Evolutionary conservation across 2,329 filamentous ascomycete species (phyloP).

Genomic region (Pezicula rhizophila): DNA sequence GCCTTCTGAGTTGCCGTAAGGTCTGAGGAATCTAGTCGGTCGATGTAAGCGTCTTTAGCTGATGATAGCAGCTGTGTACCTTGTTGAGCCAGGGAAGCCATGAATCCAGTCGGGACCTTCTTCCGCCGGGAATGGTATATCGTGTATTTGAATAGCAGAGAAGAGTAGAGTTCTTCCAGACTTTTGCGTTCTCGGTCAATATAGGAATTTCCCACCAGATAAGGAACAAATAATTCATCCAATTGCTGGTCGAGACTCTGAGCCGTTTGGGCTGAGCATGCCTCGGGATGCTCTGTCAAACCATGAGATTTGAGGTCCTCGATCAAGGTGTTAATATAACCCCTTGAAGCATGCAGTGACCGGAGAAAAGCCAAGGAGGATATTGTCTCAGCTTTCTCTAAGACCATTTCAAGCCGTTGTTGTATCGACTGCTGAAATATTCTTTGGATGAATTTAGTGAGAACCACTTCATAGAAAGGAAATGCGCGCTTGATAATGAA

Average conservation of each 20-base stretch:
- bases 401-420: constrained; percentile 87
- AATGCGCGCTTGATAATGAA: constrained; percentile 96
- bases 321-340: constrained; percentile 79
- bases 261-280: constrained; percentile 79
- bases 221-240: constrained; percentile 71
- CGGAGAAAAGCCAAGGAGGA: constrained; percentile 89
- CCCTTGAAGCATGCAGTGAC: constrained; percentile 82
- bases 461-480: constrained; percentile 89
- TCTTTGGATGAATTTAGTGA: constrained; percentile 87
- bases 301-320: constrained; percentile 94
- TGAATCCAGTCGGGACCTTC: constrained; percentile 85
- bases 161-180: constrained; percentile 79
- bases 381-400: constrained; percentile 88
- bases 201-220: constrained; percentile 62
- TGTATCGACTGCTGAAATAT: constrained; percentile 98
- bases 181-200: constrained; percentile 64
- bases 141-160: constrained; percentile 90
- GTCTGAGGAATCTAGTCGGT: constrained; percentile 81
- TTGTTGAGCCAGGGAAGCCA: constrained; percentile 84
- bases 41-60: constrained; percentile 86
- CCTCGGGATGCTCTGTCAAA: constrained; percentile 89
- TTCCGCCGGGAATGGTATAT: constrained; percentile 88
- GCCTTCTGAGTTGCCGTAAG: constrained; percentile 81
- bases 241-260: constrained; percentile 68
- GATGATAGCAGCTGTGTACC: constrained; percentile 83